Percentiles rank a stretch among this genome's conserved stretches.
phyloP scores from a whole-genome alignment of 345 rosid genomes.

The Bruguiera parviflora region DNA sequence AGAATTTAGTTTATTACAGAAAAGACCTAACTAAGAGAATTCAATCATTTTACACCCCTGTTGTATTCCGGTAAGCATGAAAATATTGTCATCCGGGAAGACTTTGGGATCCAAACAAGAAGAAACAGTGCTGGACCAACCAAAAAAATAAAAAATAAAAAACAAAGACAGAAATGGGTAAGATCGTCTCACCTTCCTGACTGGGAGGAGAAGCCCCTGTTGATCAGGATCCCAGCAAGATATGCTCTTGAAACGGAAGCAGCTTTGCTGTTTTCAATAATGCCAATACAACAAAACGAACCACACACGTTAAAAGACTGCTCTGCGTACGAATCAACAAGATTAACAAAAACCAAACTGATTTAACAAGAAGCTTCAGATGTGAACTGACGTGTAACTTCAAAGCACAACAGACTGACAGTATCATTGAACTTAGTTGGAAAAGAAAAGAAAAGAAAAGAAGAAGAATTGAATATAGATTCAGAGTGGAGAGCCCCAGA shows the following conservation, averaged over 20 bases:
- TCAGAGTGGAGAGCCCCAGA: neutral
- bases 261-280: neutral
- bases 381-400: too few species aligned
- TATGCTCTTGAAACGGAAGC: constrained; percentile 15
- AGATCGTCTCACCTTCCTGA: constrained; percentile 18
- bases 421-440: neutral
- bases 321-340: neutral
- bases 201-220: constrained; percentile 27
- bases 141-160: neutral
- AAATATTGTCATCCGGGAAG: too few species aligned
- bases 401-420: neutral
- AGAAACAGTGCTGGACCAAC: too few species aligned
- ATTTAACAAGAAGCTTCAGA: neutral
- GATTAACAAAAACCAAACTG: neutral
- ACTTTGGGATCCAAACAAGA: too few species aligned
- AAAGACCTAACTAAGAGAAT: too few species aligned
- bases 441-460: neutral
- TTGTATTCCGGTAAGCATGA: too few species aligned
- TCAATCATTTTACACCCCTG: too few species aligned
- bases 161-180: neutral
- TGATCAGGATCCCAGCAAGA: constrained; percentile 19
- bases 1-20: too few species aligned
- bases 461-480: neutral
- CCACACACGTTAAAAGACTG: too few species aligned
- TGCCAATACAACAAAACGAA: neutral